phyloP scores from a whole-genome alignment of 2,329 filamentous ascomycete species.

The Fusarium longipes region DNA sequence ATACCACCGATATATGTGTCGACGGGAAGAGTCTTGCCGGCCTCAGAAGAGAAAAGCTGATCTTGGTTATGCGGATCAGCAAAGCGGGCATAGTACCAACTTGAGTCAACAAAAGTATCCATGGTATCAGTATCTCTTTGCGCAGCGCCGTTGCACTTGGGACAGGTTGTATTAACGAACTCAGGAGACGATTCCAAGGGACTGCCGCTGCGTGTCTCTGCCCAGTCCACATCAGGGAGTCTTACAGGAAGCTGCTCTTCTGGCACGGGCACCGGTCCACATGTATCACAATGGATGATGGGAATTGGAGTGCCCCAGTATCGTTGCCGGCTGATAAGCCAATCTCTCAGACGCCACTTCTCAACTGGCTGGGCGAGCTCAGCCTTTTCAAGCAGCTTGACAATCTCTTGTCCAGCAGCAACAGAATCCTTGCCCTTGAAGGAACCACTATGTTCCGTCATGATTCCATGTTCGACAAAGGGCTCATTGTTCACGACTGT shows the following conservation, averaged over 20 bases:
- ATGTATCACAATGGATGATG: slow-evolving; percentile 82
- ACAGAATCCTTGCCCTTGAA: slow-evolving; percentile 73
- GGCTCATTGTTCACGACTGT: slow-evolving; percentile 62
- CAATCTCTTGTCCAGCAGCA: slow-evolving; percentile 70
- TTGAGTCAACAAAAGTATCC: slow-evolving; percentile 96
- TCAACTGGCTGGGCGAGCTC: slow-evolving; percentile 71
- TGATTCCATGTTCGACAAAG: slow-evolving; percentile 72
- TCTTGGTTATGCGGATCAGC: slow-evolving; percentile 74
- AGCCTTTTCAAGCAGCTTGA: slow-evolving; percentile 65
- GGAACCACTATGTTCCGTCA: slow-evolving; percentile 73
- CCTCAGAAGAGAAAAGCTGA: slow-evolving; percentile 70
- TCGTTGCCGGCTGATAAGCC: slow-evolving; percentile 90
- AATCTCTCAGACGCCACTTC: slow-evolving; percentile 86
- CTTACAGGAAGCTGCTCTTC: slow-evolving; percentile 79
- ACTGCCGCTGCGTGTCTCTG: slow-evolving; percentile 77
- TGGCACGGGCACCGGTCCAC: slow-evolving; percentile 83
- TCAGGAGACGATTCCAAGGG: slow-evolving; percentile 77
- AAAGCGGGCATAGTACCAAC: slow-evolving; percentile 91
- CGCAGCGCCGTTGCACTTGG: slow-evolving; percentile 75
- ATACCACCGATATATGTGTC: slow-evolving; percentile 91
- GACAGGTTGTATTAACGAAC: slow-evolving; percentile 82
- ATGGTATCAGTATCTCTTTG: slow-evolving; percentile 92
- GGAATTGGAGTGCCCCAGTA: slow-evolving; percentile 95
- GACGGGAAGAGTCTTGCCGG: slow-evolving; percentile 74
- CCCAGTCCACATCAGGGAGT: slow-evolving; percentile 77